Conservation (phyloP, 768 basidiomycete genomes). For the Suillus subluteus region DNA sequence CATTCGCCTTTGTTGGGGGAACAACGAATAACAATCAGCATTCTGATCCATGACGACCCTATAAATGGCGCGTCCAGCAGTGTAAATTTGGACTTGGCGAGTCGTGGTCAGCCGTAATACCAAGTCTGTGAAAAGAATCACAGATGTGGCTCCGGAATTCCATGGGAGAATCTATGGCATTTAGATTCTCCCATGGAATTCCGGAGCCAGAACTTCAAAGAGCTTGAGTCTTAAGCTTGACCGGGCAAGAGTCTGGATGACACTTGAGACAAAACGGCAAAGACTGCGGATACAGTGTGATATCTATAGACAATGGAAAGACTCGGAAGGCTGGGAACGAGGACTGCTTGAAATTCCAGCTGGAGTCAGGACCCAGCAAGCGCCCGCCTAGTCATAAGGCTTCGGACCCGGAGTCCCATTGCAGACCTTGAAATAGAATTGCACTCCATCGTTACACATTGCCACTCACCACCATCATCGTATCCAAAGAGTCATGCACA, state of each 20-base stretch:
- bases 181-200: neutral
- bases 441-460: conserved; percentile 4
- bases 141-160: neutral
- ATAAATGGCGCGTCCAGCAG: neutral
- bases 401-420: neutral
- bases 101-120: neutral
- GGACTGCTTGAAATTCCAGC: neutral
- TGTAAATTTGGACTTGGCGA: neutral
- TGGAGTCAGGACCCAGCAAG: neutral
- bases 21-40: neutral
- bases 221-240: no score
- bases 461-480: neutral
- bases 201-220: neutral
- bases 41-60: neutral
- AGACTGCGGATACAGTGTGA: neutral
- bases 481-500: conserved; percentile 9
- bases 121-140: neutral
- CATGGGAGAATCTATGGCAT: neutral
- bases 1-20: neutral
- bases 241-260: neutral
- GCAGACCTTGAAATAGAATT: neutral
- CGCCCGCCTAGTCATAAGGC: neutral
- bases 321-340: neutral
- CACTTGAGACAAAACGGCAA: neutral
- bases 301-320: neutral